Base-by-base conservation (phyloP, 768 basidiomycete species). In the Lepiota venenata region DNA sequence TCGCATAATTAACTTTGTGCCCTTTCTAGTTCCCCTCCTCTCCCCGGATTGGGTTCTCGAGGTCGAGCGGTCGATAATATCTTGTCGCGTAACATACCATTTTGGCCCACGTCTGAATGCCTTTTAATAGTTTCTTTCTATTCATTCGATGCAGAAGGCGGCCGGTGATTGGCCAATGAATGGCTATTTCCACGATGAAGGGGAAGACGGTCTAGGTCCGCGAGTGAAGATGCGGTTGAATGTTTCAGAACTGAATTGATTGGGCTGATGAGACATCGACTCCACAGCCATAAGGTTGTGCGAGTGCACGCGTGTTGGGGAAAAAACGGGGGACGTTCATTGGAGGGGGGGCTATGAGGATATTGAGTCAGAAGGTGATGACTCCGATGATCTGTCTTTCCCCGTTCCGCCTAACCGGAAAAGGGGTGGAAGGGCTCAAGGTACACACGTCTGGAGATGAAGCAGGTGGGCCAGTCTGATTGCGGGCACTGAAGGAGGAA, bases 251-350 rank as follows among this genome's bases (percentile, higher is more conserved):
- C 55, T 57, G 47, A 58, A 55, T 60, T 60, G 62, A 57, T 54
- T 37, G 42, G 52, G 47, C 52, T 43, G 46, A 50, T 64, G 58
- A 57, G 59, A 60, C 56, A 59, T 52, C 52, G 56, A 64, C 69
- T 69, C 71, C 71, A 71, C 71, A 66, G 45, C 65, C 71, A 71
- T 68, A 65, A 67, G 69, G 68, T 52, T 61, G 61, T 66, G 64
- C 60, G 66, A 63, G 54, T 37, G 54, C 51, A 47, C 43, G 45
- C 18, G 48, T 41, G 53, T 38, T 52, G 50, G 54, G 32, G 9
- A 32, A 53, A 51, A 44, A 48, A 41, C 48, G 53, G 52, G 20
- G 48, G 48, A 9, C 45, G 47, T 42, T 47, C 38, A 45, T 58
- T 53, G 57, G 47, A 35, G 43, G 50, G 45, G 36, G 47, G 44